Conservation (phyloP, 306 rosid species). For the Trifolium pratense region DNA sequence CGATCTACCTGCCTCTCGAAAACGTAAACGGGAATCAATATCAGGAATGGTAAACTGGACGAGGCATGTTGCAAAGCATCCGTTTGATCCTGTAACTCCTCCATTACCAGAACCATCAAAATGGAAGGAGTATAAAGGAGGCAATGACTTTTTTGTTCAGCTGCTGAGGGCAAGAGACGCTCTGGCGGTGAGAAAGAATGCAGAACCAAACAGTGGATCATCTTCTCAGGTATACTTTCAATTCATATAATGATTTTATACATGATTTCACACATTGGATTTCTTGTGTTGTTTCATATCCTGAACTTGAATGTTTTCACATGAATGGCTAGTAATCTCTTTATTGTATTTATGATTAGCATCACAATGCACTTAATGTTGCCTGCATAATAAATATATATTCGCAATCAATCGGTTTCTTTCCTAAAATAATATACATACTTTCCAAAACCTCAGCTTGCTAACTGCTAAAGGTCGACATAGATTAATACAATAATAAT, state of each 20-base stretch:
- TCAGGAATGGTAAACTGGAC: conserved; percentile 79
- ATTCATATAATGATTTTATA: conserved; percentile 22
- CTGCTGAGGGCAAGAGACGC: conserved; percentile 63
- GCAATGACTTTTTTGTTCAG: conserved; percentile 60
- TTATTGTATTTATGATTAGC: conserved; percentile 28
- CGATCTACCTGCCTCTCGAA: conserved; percentile 39
- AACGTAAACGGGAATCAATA: conserved; percentile 69
- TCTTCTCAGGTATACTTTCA: conserved; percentile 66
- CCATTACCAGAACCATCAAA: conserved; percentile 62
- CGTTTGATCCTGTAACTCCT: conserved; percentile 54
- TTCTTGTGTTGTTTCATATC: conserved; percentile 29
- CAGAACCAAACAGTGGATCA: conserved; percentile 49
- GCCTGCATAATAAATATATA: background rate
- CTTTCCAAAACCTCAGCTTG: conserved; percentile 33
- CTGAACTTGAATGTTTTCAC: conserved; percentile 25
- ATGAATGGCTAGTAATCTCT: conserved; percentile 29
- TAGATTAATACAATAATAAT: conserved; percentile 9
- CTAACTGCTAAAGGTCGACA: conserved; percentile 17
- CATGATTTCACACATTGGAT: background rate
- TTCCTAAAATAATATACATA: conserved; percentile 35
- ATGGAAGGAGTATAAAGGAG: conserved; percentile 60
- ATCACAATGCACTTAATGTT: conserved; percentile 7
- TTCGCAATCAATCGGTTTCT: conserved; percentile 26
- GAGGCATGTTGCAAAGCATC: conserved; percentile 55
- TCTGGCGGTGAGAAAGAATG: conserved; percentile 45